Conservation (phyloP, 2,329 filamentous ascomycete genomes). For the Rhynchosporium secalis region DNA sequence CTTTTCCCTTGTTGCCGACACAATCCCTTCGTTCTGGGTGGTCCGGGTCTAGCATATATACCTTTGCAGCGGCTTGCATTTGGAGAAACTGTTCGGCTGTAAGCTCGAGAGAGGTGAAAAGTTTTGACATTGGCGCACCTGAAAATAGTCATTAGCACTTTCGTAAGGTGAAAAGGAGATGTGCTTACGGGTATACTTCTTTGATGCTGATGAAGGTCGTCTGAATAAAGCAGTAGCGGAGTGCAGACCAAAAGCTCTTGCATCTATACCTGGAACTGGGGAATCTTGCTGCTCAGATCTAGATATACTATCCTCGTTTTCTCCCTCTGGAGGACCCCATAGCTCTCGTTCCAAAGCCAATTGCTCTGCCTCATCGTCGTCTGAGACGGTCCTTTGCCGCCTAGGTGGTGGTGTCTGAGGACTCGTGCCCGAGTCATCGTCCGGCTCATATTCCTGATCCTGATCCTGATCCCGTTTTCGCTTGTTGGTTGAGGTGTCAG, state of each 20-base stretch:
- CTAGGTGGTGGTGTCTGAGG: constrained; percentile 11
- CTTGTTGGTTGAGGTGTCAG: constrained; percentile 3
- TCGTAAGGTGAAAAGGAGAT: not conserved
- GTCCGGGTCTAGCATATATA: constrained; percentile 38
- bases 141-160: constrained; percentile 12
- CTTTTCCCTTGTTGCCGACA: constrained; percentile 32
- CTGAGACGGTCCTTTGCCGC: constrained; percentile 9
- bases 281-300: constrained; percentile 16
- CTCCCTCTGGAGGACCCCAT: constrained; percentile 35
- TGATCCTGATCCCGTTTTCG: constrained; percentile 13
- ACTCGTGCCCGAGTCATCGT: not conserved
- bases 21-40: constrained; percentile 36
- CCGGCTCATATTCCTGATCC: not conserved
- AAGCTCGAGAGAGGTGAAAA: constrained; percentile 36
- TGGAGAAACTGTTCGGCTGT: constrained; percentile 35
- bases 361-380: constrained; percentile 23
- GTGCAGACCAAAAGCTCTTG: constrained; percentile 35
- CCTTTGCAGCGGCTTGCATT: constrained; percentile 39
- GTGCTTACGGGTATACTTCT: constrained; percentile 38
- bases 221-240: constrained; percentile 37
- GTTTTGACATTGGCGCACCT: constrained; percentile 38
- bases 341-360: constrained; percentile 34
- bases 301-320: constrained; percentile 20
- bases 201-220: constrained; percentile 33
- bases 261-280: constrained; percentile 25